Conservation (phyloP, 768 basidiomycete species). For the Pulveroboletus sp. region DNA sequence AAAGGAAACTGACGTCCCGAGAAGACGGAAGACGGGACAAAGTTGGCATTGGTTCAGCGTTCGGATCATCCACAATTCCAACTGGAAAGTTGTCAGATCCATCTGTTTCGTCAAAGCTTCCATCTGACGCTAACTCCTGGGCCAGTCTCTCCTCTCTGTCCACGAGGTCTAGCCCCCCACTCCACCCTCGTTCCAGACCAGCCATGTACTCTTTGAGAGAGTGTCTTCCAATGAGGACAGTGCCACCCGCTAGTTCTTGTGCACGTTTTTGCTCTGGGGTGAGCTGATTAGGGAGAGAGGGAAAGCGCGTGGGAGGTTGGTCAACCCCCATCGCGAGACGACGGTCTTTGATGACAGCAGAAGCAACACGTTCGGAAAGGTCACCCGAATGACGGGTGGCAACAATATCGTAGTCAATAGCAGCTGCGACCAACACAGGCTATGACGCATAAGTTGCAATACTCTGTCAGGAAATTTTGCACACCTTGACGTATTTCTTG, state of each 20-base stretch:
- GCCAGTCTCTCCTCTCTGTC: slow-evolving; percentile 72
- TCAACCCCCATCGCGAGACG: slow-evolving; percentile 65
- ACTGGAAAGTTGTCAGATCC: slow-evolving; percentile 25
- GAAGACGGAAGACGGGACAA: slow-evolving; percentile 35
- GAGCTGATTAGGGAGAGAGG: slow-evolving; percentile 50
- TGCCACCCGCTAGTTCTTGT: slow-evolving; percentile 74
- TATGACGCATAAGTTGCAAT: slow-evolving; percentile 30
- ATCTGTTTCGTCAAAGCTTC: slow-evolving; percentile 69
- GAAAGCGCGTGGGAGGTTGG: slow-evolving; percentile 35
- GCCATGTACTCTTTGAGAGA: slow-evolving; percentile 94
- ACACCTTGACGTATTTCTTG: slow-evolving; percentile 96
- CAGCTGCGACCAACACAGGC: slow-evolving; percentile 93
- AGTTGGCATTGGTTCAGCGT: slow-evolving; percentile 41
- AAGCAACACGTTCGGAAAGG: slow-evolving; percentile 68
- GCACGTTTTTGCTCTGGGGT: slow-evolving; percentile 48
- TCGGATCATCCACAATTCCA: slow-evolving; percentile 23
- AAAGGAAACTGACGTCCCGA: slow-evolving; percentile 29
- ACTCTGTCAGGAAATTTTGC: slow-evolving; percentile 9
- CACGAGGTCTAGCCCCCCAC: slow-evolving; percentile 58
- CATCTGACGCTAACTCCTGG: slow-evolving; percentile 62
- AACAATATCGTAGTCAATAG: slow-evolving; percentile 85
- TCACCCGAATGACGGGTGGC: slow-evolving; percentile 83
- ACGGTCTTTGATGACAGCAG: slow-evolving; percentile 66
- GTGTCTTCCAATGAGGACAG: slow-evolving; percentile 80
- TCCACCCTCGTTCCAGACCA: slow-evolving; percentile 83